Percentiles rank a stretch among this genome's conserved stretches.
Evolutionary conservation across 306 rosid genomes (phyloP).

Genomic region (cucumber (Cucumis sativus)): DNA sequence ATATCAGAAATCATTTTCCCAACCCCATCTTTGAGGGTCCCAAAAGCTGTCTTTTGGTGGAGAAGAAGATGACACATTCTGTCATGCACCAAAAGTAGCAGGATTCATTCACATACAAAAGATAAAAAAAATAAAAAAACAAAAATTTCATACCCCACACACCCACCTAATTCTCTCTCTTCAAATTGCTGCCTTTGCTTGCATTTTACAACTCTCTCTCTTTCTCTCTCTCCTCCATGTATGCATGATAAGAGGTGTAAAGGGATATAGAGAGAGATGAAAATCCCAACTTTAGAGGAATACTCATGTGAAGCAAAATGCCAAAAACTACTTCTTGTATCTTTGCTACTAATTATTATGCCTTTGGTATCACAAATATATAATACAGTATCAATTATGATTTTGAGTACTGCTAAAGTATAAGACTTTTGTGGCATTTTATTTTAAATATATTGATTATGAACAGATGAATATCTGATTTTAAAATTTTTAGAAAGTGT

Average conservation of each 20-base stretch:
- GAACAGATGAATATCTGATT: background rate
- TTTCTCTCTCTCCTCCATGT: background rate
- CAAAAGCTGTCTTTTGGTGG: constrained; percentile 29
- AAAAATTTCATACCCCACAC: background rate
- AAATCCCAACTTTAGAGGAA: constrained; percentile 32
- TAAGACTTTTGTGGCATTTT: background rate
- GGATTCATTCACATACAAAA: constrained; percentile 20
- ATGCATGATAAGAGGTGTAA: constrained; percentile 63
- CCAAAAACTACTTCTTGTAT: constrained; percentile 10
- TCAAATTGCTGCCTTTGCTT: constrained; percentile 76
- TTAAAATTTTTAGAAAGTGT: background rate
- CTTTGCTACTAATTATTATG: constrained; percentile 57
- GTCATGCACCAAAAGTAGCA: constrained; percentile 62
- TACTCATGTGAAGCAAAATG: constrained; percentile 56
- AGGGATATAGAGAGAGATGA: constrained; percentile 25
- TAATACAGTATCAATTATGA: constrained; percentile 26
- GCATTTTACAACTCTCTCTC: constrained; percentile 45
- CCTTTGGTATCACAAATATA: constrained; percentile 18
- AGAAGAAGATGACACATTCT: constrained; percentile 29
- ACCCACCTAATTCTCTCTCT: constrained; percentile 21
- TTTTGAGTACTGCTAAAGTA: constrained; percentile 11
- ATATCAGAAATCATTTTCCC: constrained; percentile 29
- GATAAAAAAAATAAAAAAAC: background rate
- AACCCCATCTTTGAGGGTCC: constrained; percentile 49
- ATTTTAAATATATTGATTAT: background rate